Percentiles rank a stretch among this genome's conserved stretches.
Evolutionary conservation across 495 filamentous ascomycete species (phyloP).

Genomic region (Tuber magnatum): DNA sequence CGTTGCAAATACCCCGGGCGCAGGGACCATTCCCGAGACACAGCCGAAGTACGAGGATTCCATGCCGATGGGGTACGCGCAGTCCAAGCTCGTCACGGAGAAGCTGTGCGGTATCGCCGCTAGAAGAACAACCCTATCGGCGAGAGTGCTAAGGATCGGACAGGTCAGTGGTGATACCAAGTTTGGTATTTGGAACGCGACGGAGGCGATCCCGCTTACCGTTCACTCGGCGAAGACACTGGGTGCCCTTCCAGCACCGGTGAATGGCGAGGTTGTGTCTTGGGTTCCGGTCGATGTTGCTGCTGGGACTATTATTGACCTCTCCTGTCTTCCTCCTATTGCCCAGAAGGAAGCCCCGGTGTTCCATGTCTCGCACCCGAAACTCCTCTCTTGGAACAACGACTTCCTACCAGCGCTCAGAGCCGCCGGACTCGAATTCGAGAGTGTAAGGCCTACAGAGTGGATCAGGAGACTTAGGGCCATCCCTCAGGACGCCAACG

Average conservation of each 20-base stretch:
- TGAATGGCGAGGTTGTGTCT: constrained; percentile 47
- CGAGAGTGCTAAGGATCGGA: constrained; percentile 51
- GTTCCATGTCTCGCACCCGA: constrained; percentile 49
- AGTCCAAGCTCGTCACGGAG: constrained; percentile 57
- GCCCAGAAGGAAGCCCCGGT: constrained; percentile 34
- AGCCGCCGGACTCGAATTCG: constrained; percentile 44
- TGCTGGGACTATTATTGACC: constrained; percentile 44
- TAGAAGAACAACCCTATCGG: constrained; percentile 38
- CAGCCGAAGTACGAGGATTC: constrained; percentile 47
- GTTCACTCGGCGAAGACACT: constrained; percentile 47
- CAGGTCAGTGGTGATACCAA: constrained; percentile 54
- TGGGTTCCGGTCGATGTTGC: constrained; percentile 53
- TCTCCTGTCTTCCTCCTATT: constrained; percentile 29
- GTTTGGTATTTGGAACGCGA: constrained; percentile 56
- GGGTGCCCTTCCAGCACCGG: constrained; percentile 48
- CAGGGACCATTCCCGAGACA: constrained; percentile 44
- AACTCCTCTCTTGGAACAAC: constrained; percentile 47
- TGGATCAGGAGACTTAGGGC: constrained; percentile 47
- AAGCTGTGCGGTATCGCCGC: constrained; percentile 45
- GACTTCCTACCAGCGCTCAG: constrained; percentile 45
- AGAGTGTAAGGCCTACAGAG: constrained; percentile 44
- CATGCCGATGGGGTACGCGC: constrained; percentile 54
- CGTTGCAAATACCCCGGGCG: constrained; percentile 38
- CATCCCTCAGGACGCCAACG: constrained; percentile 40
- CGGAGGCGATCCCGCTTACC: constrained; percentile 58